Evolutionary conservation across 1,284 basidiomycete species (phyloP).

Genomic region (Serendipita sp.): DNA sequence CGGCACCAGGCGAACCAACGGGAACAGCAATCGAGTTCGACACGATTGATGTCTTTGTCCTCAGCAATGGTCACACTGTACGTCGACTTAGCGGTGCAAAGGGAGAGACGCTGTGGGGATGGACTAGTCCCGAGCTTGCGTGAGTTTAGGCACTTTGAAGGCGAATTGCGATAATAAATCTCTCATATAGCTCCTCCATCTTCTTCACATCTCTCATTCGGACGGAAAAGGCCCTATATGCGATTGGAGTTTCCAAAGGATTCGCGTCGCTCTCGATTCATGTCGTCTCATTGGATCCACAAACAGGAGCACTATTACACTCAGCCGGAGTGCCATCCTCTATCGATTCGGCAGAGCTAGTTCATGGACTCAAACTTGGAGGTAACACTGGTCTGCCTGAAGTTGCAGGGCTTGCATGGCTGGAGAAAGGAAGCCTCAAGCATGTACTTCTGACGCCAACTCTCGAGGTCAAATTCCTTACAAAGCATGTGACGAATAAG

Average conservation of each 20-base stretch:
- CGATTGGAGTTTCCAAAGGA: constrained; percentile 54
- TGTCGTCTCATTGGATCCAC: constrained; percentile 41
- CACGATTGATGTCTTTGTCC: constrained; percentile 29
- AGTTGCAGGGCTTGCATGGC: constrained; percentile 45
- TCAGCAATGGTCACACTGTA: constrained; percentile 48
- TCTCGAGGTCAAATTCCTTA: constrained; percentile 34
- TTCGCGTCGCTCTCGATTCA: constrained; percentile 50
- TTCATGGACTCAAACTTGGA: background rate
- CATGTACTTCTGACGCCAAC: constrained; percentile 39
- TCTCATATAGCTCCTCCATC: constrained; percentile 37
- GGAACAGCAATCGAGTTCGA: background rate
- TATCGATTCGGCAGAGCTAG: constrained; percentile 23
- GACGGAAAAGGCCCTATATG: constrained; percentile 41
- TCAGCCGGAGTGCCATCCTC: constrained; percentile 43
- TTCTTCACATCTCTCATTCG: constrained; percentile 48
- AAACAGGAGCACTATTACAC: constrained; percentile 39
- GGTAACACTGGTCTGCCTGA: background rate
- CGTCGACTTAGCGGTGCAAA: constrained; percentile 31
- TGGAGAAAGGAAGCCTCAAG: constrained; percentile 44
- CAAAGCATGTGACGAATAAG: constrained; percentile 21
- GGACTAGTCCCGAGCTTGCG: constrained; percentile 50
- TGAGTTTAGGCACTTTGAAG: constrained; percentile 23
- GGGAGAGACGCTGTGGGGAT: constrained; percentile 47
- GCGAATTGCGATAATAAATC: constrained; percentile 6
- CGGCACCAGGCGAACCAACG: background rate